phyloP scores from a whole-genome alignment of 2,329 filamentous ascomycete genomes.

The Talaromyces sp. region DNA sequence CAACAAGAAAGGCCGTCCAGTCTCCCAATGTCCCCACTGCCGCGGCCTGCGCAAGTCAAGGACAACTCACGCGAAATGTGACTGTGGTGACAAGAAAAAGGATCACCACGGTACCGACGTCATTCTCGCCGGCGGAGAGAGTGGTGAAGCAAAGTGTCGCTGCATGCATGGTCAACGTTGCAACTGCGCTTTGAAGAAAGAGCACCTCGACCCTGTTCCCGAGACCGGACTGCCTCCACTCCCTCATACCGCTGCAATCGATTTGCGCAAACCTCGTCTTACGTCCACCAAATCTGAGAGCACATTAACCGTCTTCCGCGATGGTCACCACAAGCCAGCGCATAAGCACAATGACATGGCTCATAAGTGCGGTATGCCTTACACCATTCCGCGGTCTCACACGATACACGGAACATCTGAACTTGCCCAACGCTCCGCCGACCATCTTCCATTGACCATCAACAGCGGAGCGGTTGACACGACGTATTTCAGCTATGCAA shows the following conservation, averaged over 20 bases:
- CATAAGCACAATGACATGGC: slow-evolving; percentile 61
- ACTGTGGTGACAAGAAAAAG: slow-evolving; percentile 90
- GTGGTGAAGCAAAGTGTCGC: slow-evolving; percentile 39
- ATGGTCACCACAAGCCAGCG: slow-evolving; percentile 60
- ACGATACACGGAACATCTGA: slow-evolving; percentile 45
- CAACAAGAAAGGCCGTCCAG: slow-evolving; percentile 94
- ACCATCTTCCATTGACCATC: slow-evolving; percentile 45
- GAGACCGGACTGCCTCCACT: slow-evolving; percentile 42
- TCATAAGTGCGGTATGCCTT: slow-evolving; percentile 58
- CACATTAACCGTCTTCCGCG: slow-evolving; percentile 56
- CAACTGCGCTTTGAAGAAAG: slow-evolving; percentile 57
- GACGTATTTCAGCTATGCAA: slow-evolving; percentile 28
- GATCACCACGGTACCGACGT: slow-evolving; percentile 24
- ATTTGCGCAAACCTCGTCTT: slow-evolving; percentile 52
- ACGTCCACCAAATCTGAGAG: slow-evolving; percentile 56
- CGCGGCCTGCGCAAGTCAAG: slow-evolving; percentile 94
- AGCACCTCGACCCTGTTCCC: slow-evolving; percentile 48
- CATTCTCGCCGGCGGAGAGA: slow-evolving; percentile 21
- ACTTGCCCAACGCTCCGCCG: slow-evolving; percentile 47
- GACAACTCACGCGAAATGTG: slow-evolving; percentile 89
- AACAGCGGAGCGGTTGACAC: slow-evolving; percentile 20
- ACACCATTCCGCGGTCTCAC: slow-evolving; percentile 55
- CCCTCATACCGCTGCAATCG: slow-evolving; percentile 37
- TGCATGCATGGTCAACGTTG: slow-evolving; percentile 57
- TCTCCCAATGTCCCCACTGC: slow-evolving; percentile 97